Percentiles rank a stretch among this genome's conserved stretches.
These are phyloP conservation scores for Fonsecaea erecta DNA, from an alignment of 2,329 filamentous ascomycete species.

Conservation along the genomic window DNA sequence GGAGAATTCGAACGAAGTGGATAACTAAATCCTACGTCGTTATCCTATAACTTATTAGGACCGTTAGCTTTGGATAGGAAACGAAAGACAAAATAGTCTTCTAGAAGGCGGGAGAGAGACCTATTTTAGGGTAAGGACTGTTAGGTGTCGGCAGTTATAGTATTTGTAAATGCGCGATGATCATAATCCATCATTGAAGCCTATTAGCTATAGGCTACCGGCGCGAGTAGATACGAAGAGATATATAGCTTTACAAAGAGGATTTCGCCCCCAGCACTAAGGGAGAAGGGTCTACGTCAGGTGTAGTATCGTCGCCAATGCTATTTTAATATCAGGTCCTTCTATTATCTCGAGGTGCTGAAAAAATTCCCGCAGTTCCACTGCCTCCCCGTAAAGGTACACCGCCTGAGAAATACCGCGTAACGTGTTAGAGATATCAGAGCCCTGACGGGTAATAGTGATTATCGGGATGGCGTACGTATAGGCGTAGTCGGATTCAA, in stretches of 20 bases:
- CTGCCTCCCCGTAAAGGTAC: neutral
- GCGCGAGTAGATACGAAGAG: neutral
- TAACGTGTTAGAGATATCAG: neutral
- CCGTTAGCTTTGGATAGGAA: neutral
- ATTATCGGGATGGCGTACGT: neutral
- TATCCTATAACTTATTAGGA: neutral
- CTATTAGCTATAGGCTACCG: neutral
- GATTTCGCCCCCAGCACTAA: neutral
- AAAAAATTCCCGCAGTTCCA: neutral
- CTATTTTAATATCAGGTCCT: neutral
- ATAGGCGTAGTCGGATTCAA: neutral
- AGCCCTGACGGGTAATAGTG: neutral
- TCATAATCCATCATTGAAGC: neutral
- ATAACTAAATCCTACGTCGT: neutral
- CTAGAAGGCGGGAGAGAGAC: neutral
- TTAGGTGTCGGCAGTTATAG: too few relatives aligned
- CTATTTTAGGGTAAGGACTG: neutral
- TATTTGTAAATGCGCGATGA: neutral
- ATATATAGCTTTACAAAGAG: neutral
- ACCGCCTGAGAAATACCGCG: neutral
- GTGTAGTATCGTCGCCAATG: neutral
- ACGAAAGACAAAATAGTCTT: neutral
- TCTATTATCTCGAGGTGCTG: neutral
- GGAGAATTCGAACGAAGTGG: neutral
- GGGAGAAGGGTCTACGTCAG: neutral